Evolutionary conservation across 2,329 filamentous ascomycete species (phyloP), one percentile per base, ranked within the genome.

Genomic region (Aspergillus piperis): DNA sequence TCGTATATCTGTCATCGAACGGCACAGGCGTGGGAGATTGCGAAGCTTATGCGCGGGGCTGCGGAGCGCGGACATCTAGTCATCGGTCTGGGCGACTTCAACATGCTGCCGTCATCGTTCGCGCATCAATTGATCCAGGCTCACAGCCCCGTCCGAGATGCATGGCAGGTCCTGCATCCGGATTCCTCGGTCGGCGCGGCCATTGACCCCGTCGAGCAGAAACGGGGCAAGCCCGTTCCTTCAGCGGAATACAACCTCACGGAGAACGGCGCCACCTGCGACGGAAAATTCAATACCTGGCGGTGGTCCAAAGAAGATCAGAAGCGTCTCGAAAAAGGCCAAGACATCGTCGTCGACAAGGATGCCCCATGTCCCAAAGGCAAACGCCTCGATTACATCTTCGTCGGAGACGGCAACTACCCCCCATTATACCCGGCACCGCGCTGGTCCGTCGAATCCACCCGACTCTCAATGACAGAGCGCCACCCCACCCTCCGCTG

Each of bases 371-470:
- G 97, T 72, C 86, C 86, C 0, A 82, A 81, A 23, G 94, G 90
- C n/a, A 94, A 96, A 75, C 83, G 95, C 21, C 84, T 98, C 51
- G 95, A 99, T 77, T 99, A 99, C 77, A 90, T 99, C 70, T 98
- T 99, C 77, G 88, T 91, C 67, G 86, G 85, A 1, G 84, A 84
- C 11, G 84, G 82, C 11, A 72, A 72, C 36, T 73, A 77, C 60
- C 61, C 69, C 1, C 69, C 70, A 1, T 61, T 65, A 7, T 72
- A 70, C 32, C 72, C 69, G 39, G 63, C 63, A 51, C 75, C 61
- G 70, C 76, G 77, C 59, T 97, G 93, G 92, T 80, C 85, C 11
- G 86, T 97, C 60, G 83, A 87, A 61, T 82, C 84, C 7, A 88
- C 86, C 3, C 84, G 86, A 53, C 90, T 99, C 1, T 88, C 89